phyloP scores from a whole-genome alignment of 2,329 filamentous ascomycete species.

The Niveomyces coronatus region DNA sequence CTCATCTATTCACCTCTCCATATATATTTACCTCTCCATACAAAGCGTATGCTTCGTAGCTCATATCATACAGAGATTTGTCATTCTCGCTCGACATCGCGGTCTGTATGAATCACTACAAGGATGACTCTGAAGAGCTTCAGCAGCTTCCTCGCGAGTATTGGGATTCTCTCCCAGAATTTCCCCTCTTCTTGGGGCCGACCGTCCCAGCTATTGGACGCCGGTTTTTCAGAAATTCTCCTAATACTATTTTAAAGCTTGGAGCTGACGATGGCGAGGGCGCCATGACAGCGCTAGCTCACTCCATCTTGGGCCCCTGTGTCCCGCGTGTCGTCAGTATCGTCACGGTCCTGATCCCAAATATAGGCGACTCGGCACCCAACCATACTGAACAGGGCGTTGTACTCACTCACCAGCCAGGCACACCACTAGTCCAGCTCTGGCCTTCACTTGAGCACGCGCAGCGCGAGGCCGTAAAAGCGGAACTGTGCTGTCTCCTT shows the following conservation, averaged over 20 bases:
- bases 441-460: background rate
- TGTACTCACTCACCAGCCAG: slow-evolving; percentile 1
- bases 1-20: too few relatives aligned
- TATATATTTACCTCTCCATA: too few relatives aligned
- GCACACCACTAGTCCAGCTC: slow-evolving; percentile 1
- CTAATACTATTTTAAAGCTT: background rate
- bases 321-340: slow-evolving; percentile 2
- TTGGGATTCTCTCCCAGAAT: background rate
- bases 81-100: too few relatives aligned
- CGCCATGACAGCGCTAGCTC: background rate
- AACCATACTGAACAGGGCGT: background rate
- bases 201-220: slow-evolving; percentile 1
- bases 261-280: background rate
- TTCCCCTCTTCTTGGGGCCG: background rate
- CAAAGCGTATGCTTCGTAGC: too few relatives aligned
- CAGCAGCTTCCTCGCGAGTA: slow-evolving; percentile 1
- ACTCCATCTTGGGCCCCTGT: background rate
- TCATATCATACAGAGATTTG: too few relatives aligned
- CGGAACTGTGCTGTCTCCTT: background rate
- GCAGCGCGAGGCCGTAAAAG: slow-evolving; percentile 1
- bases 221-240: slow-evolving; percentile 1
- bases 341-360: background rate
- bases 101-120: too few relatives aligned
- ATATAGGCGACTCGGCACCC: background rate
- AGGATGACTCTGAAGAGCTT: background rate